Base-by-base conservation (phyloP, 1,284 basidiomycete species). In the Limonomyces culmigenus region DNA sequence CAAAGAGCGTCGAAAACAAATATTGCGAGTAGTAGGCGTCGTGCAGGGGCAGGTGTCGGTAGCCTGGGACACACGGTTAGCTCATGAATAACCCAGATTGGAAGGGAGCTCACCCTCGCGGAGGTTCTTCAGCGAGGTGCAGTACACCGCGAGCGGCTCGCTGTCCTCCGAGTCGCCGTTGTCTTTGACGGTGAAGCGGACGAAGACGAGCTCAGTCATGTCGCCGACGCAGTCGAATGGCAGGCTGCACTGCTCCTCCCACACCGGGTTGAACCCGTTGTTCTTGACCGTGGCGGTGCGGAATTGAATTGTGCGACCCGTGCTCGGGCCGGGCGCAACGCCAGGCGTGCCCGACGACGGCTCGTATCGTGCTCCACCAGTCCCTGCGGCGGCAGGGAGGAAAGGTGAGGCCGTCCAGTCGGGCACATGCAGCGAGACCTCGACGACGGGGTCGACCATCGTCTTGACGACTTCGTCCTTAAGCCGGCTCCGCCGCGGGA, bases 261-360 rank as follows among this genome's bases (percentile, higher is more conserved):
- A 96, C 3, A 77, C 59, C 0, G 89, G 89, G 50, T 91, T 92
- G 59, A 91, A 88, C 3, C 87, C 83, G 47, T 91, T 88, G 50
- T 83, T 80, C 53, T 74, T 75, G 43, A 88, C 70, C 2, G 66
- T 59, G 23, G 58, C 54, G 20, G 84, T 86, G 34, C 67, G 62
- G 41, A 55, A 59, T 16, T 66, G 65, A 29, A 71, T 54, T 1
- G 64, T 63, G 34, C 64, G 55, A 25, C 63, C 61, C 1, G 64
- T 53, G 5, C 61, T 57, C 1, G 60, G 47, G 17, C 50, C 45
- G 36, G 47, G 41, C 10, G 44, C 43, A n/a, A 55, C 43, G 13
- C 50, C 44, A 3, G 51, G 43, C 29, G 52, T 48, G 13, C 14
- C 37, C 11, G 47, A 39, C n/a, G n/a, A n/a, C 4, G 50, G 46